Evolutionary conservation across 2,329 filamentous ascomycete genomes (phyloP), one percentile per base, ranked within the genome.

Genomic region (Achaetomium macrosporum): DNA sequence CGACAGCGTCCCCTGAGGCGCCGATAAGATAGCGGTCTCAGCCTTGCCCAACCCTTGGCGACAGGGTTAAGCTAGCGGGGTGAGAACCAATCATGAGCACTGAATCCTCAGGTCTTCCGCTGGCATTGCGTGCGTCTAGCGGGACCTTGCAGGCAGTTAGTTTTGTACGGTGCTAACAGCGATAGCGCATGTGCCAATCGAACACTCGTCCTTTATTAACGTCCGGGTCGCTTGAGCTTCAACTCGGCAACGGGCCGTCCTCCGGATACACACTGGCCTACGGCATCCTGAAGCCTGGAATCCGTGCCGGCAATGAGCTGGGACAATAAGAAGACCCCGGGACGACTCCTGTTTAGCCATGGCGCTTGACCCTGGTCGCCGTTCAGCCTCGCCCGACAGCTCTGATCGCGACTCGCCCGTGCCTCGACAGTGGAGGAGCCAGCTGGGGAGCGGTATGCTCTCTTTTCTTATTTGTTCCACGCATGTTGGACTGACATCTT

Each of bases 381-480:
- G 77, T 64, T 83, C 82, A 53, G 72, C 75, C 62, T 93, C 90
- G 58, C 90, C 90, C 64, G 83, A 88, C 67, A 91, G 86, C 78
- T 93, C 90, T 68, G 89, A 89, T 58, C 86, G 87, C 66, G 82
- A 84, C 59, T 89, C 88, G 67, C 89, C 87, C 59, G 83, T 83
- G 39, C 79, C 82, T 59, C 83, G 86, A 67, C 85, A 88, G 73
- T 86, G 87, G 80, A 87, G 87, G 69, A 85, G 84, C 69, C 85
- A 85, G 67, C 77, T 86, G 55, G 84, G 88, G 65, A 83, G 85
- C 73, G 87, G 90, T 95, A 78, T 68, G 81, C 31, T 16, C 17
- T 25, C 3, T 67, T 37, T 55, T 31, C 10, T 16, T 16, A 29
- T 33, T 45, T 40, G 9, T 42, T 49, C 46, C 39, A 45, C 31